A percentile compares a stretch with the other conserved stretches of the same genome.
Evolutionary conservation across 139 green algal genomes (phyloP).

Genomic region (Chlorella sp.): DNA sequence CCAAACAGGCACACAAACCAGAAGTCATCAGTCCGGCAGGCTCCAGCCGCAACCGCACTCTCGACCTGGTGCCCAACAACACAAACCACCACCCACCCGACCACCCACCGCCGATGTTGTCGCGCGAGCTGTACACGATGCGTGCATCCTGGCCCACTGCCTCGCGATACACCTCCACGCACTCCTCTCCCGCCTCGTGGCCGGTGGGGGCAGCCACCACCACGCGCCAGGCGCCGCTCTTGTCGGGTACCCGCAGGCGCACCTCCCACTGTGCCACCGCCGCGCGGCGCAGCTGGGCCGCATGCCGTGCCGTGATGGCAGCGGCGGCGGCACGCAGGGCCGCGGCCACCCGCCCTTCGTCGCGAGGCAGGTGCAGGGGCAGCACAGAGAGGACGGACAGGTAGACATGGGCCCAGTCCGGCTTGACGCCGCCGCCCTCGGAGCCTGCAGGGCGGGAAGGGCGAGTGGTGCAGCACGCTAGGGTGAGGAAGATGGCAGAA

Average conservation of each 20-base stretch:
- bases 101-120: not conserved
- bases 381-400: conserved; percentile 70
- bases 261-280: conserved; percentile 89
- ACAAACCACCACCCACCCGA: not conserved
- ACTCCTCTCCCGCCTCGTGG: conserved; percentile 90
- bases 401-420: conserved; percentile 93
- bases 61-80: not conserved
- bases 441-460: not conserved
- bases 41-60: not conserved
- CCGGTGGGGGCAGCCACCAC: conserved; percentile 87
- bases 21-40: too few relatives aligned
- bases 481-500: too few relatives aligned
- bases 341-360: conserved; percentile 65
- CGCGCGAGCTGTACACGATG: not conserved
- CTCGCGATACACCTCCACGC: conserved; percentile 93
- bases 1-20: too few relatives aligned
- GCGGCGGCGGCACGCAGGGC: conserved; percentile 68
- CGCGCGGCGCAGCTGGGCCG: conserved; percentile 55
- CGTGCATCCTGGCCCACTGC: not conserved
- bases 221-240: conserved; percentile 80
- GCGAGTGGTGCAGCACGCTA: not conserved
- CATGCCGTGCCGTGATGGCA: conserved; percentile 21
- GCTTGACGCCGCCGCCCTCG: conserved; percentile 15
- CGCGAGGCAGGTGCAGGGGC: conserved; percentile 44
- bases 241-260: conserved; percentile 66